Evolutionary conservation across 345 rosid genomes (phyloP).

Genomic region (Anastatica hierochuntica): DNA sequence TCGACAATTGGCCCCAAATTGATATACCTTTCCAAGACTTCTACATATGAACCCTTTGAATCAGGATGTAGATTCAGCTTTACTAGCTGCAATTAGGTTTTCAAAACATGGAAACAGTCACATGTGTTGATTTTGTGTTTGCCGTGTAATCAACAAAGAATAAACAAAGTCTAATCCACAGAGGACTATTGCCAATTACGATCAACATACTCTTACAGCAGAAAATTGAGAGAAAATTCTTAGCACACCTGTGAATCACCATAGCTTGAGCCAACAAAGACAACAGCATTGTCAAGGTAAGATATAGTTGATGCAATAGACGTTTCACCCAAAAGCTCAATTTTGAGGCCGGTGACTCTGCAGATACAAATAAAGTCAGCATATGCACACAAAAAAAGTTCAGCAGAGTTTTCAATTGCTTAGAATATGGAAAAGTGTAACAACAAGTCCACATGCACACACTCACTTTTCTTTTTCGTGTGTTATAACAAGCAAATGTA

Average conservation of each 20-base stretch:
- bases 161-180: not conserved
- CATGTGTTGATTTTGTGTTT: not conserved
- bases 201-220: not conserved
- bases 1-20: conserved; percentile 96
- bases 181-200: not conserved
- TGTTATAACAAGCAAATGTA: conserved; percentile 92
- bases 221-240: not conserved
- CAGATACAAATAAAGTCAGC: conserved; percentile 15
- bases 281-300: conserved; percentile 91
- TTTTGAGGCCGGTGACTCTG: conserved; percentile 93
- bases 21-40: conserved; percentile 88
- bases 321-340: conserved; percentile 94
- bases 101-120: conserved; percentile 5
- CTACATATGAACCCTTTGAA: conserved; percentile 90
- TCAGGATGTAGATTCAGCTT: conserved; percentile 90
- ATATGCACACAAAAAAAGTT: not conserved
- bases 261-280: conserved; percentile 91
- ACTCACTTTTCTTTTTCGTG: conserved; percentile 97
- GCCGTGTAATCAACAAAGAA: not conserved
- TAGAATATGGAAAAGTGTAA: not conserved
- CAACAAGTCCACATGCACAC: not conserved
- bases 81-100: conserved; percentile 54
- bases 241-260: conserved; percentile 88
- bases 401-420: not conserved
- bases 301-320: conserved; percentile 92